phyloP scores from a whole-genome alignment of 305 asterid genomes.

The Plantago coronopus region DNA sequence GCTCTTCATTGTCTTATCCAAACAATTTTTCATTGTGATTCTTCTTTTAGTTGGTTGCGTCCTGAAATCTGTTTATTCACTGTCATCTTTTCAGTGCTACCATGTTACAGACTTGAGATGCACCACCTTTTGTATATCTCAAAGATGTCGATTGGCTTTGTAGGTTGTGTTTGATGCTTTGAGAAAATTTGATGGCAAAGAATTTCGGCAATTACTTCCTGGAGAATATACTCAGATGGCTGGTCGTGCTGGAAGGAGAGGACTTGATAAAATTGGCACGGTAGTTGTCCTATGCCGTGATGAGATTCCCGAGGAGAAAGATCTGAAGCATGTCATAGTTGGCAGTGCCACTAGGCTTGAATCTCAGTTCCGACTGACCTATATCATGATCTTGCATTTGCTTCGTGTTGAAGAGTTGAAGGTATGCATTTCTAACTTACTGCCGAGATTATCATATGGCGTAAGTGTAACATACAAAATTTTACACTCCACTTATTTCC shows the following conservation, averaged over 20 bases:
- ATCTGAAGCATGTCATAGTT: conserved; percentile 73
- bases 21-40: no score
- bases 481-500: no score
- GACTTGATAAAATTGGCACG: conserved; percentile 94
- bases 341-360: conserved; percentile 87
- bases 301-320: conserved; percentile 80
- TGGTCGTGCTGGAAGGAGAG: conserved; percentile 99
- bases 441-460: conserved; percentile 20
- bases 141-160: conserved; percentile 25
- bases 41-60: neutral
- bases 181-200: conserved; percentile 94
- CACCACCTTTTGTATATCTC: conserved; percentile 16
- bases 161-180: conserved; percentile 93
- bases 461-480: no score
- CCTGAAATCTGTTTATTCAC: conserved; percentile 10
- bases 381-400: conserved; percentile 96
- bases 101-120: conserved; percentile 18
- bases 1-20: no score
- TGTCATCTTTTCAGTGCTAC: conserved; percentile 13
- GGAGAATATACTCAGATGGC: conserved; percentile 99
- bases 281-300: conserved; percentile 91
- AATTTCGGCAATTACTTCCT: conserved; percentile 80
- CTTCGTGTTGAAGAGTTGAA: conserved; percentile 97
- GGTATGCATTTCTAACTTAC: conserved; percentile 45
- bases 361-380: conserved; percentile 96